Base-by-base conservation (phyloP, 345 rosid genomes). In the Eucalyptus pauciflora region DNA sequence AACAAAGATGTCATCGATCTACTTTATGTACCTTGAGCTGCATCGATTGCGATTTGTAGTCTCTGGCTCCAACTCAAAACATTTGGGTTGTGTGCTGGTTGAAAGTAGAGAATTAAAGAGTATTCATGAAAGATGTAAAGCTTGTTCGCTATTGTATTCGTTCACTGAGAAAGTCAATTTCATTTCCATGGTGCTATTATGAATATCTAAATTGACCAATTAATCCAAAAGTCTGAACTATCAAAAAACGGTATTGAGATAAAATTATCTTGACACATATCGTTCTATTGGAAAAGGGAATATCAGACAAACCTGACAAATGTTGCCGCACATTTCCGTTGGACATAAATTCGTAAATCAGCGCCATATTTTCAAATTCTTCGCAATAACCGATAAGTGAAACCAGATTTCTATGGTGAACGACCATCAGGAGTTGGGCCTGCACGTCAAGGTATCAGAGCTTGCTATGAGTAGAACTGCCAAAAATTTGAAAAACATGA, bases 31-130 rank as follows among this genome's bases (percentile, higher is more conserved):
- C 94, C 94, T 91, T 91, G 91, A 9, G 94, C 93, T 52, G 93
- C 91, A 85, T 93, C 93, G n/a, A 92, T 86, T 31, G 95, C 94
- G 51, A 94, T 91, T 29, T 89, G 93, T 48, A 92, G 93, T 81
- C 93, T 91, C n/a, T 87, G 89, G 37, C 13, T 76, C 91, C 91
- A 90, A 49, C 52, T 87, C 54, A 87, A 41, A 50, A 81, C 85
- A 54, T 81, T 62, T 2, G 5, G 10, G 37, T 16, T 56, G 17
- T 83, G 3, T 37, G 45, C 89, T 89, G 48, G 33, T 67, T 27
- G 22, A 13, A 43, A 43, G 45, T 43, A 43, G 45, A 43, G 45
- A 43, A 43, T 43, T 43, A 43, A 43, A 8, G 45, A 43, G 45
- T 43, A 43, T 43, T 43, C 45, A 43, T 43, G 45, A 43, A 43